Evolutionary conservation across 116 monocot species (phyloP), one percentile per base, ranked within the genome.

Genomic region (Phalaenopsis hybrid): DNA sequence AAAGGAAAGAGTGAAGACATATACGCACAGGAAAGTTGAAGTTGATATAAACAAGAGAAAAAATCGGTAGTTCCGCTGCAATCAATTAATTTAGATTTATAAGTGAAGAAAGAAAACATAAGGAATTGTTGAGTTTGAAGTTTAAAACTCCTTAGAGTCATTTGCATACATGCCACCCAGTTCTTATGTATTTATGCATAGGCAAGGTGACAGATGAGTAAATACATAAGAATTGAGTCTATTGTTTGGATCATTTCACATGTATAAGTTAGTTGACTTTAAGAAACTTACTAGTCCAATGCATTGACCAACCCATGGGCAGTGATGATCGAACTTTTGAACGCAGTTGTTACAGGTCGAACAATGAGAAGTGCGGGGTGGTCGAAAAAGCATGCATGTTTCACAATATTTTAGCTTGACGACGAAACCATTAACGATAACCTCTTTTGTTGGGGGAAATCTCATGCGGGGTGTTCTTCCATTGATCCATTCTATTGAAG

Each of bases 231-330:
- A 37, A 1, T 37, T 50, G 50, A 69, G 33, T 10, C 8, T 37
- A 37, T 72, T 37, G 17, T 18, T 65, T 63, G 21, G 25, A 83
- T 78, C 43, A 33, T 72, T 74, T 59, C 23, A 43, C 15, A 72
- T 72, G 16, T 15, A 72, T 28, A n/a, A n/a, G n/a, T n/a, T 37
- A 6, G 41, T 57, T n/a, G 34, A 16, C 21, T 63, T 21, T 59
- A 5, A n/a, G 59, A 59, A 70, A 87, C 87, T 91, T 89, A 98
- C 98, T 57, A 95, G 57, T 82, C 99, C 99, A 76, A 99, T 95
- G 85, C 99, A 99, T 78, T 99, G 99, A 15, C 95, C 99, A 57
- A 99, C 95, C 99, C 99, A 99, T 65, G 99, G 99, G 81, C 99
- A 99, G 80, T 99, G 99, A 74, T 99, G 99, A 86, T 99, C 99